These are phyloP conservation scores for Colletotrichum sp. DNA, from an alignment of 2,329 filamentous ascomycete species.

Conservation along the genomic window DNA sequence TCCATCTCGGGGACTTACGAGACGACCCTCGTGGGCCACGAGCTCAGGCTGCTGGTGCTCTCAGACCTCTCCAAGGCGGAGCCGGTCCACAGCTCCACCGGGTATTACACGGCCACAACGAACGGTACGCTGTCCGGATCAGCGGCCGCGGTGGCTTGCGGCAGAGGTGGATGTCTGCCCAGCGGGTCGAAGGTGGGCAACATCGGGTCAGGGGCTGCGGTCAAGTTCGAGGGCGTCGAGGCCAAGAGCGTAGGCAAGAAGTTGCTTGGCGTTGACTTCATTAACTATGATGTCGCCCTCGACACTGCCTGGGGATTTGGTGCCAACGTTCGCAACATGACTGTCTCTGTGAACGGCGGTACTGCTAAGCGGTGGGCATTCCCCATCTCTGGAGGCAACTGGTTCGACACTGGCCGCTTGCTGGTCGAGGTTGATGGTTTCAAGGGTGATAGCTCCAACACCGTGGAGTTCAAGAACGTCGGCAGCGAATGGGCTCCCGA, in stretches of 20 bases:
- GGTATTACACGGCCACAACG: slow-evolving; percentile 46
- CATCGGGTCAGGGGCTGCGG: slow-evolving; percentile 35
- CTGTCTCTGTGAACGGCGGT: slow-evolving; percentile 49
- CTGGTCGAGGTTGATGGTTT: slow-evolving; percentile 51
- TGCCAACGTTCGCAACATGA: slow-evolving; percentile 55
- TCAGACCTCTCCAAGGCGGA: slow-evolving; percentile 32
- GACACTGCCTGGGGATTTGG: slow-evolving; percentile 34
- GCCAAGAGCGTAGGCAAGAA: slow-evolving; percentile 35
- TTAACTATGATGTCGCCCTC: slow-evolving; percentile 56
- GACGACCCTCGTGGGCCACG: slow-evolving; percentile 39
- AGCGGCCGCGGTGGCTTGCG: slow-evolving; percentile 38
- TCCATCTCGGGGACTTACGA: slow-evolving; percentile 34
- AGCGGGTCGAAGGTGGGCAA: slow-evolving; percentile 46
- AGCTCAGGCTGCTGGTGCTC: slow-evolving; percentile 43
- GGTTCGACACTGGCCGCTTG: slow-evolving; percentile 53
- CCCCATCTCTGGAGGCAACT: slow-evolving; percentile 53
- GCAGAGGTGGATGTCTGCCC: slow-evolving; percentile 43
- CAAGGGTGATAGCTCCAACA: slow-evolving; percentile 40
- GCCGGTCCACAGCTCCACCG: slow-evolving; percentile 29
- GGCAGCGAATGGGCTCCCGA: slow-evolving; percentile 39
- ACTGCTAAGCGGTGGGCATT: slow-evolving; percentile 50
- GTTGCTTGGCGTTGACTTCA: slow-evolving; percentile 52
- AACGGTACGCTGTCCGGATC: slow-evolving; percentile 39
- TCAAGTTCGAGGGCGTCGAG: slow-evolving; percentile 38
- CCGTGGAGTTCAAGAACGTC: slow-evolving; percentile 34